Base-by-base conservation (phyloP, 2,329 filamentous ascomycete species). In the Hypoxylon sp. region DNA sequence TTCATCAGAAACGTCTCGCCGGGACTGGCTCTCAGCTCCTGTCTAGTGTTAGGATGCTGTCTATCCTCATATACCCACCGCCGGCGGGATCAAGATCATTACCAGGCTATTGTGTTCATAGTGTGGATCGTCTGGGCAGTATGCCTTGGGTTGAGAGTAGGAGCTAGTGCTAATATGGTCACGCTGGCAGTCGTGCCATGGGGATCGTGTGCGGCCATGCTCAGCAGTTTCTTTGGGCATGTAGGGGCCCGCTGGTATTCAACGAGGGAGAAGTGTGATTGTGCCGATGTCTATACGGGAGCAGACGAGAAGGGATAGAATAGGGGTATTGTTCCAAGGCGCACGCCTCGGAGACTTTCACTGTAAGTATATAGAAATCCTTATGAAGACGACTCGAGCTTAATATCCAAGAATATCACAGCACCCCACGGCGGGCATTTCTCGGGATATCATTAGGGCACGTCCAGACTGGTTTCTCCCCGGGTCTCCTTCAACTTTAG, bases 41-140 rank as follows among this genome's bases (percentile, higher is more conserved):
- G 66, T 49, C 54, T 74, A 8, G 64, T 67, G 50, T 48, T 74
- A 10, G 72, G 71, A 17, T 73, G 72, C 39, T 72, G 65, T 47
- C 56, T 73, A 7, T 73, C 72, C 3, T 73, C 69, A 4, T 72
- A 72, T 46, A 61, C 44, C 26, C 66, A 73, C 43, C 67, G 71
- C 19, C 63, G 68, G 30, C 68, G 64, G 34, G 59, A 68, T 47
- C 57, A 56, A 32, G 72, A 74, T 34, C 65, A 55, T 11, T 72
- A 69, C 44, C 71, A 73, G 37, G 59, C 49, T n/a, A 17, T 57
- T 26, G 43, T 73, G 10, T 73, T 73, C 53, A 58, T 61, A 22
- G 46, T 39, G 26, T 71, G 70, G 71, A 59, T 67, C 2, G 22
- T 47, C 15, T 73, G 70, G 70, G 62, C 65, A 6, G 20, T 67